These are phyloP conservation scores for Isoetes taiwanensis DNA, from an alignment of 75 land plant species.

Conservation along the genomic window DNA sequence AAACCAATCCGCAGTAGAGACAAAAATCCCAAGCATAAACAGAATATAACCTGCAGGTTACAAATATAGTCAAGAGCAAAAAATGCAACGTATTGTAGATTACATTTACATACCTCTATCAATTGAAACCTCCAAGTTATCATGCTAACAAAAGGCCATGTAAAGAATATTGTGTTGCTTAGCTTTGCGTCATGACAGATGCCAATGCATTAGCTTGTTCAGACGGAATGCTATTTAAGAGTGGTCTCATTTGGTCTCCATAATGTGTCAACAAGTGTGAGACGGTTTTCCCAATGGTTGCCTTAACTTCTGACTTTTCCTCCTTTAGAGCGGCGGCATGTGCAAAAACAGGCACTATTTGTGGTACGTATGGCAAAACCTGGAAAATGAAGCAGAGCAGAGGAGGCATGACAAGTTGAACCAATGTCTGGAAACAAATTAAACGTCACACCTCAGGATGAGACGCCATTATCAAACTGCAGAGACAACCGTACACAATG, in stretches of 20 bases:
- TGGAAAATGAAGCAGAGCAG: slow-evolving; percentile 16
- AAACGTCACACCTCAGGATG: slow-evolving; percentile 52
- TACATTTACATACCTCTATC: too few species aligned
- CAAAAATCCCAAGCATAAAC: too few species aligned
- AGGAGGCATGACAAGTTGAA: not conserved
- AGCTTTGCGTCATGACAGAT: slow-evolving; percentile 21
- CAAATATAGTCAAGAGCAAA: too few species aligned
- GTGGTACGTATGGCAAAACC: slow-evolving; percentile 73
- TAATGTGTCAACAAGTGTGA: slow-evolving; percentile 61
- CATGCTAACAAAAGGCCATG: too few species aligned
- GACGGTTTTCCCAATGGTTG: slow-evolving; percentile 47
- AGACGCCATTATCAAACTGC: slow-evolving; percentile 49
- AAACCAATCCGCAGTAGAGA: too few species aligned
- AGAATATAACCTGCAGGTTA: too few species aligned
- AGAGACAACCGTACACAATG: slow-evolving; percentile 63
- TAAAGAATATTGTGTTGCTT: too few species aligned
- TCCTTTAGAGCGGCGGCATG: slow-evolving; percentile 56
- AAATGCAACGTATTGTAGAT: too few species aligned
- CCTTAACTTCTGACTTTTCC: slow-evolving; percentile 60
- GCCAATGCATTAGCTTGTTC: slow-evolving; percentile 69
- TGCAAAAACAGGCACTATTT: slow-evolving; percentile 67
- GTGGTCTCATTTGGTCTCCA: slow-evolving; percentile 77
- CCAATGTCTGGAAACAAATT: too few species aligned
- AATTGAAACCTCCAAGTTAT: too few species aligned
- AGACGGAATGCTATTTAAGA: slow-evolving; percentile 53